phyloP scores from a whole-genome alignment of 1,139 yeast species.

The Nakaseomyces uthaithaninus region DNA sequence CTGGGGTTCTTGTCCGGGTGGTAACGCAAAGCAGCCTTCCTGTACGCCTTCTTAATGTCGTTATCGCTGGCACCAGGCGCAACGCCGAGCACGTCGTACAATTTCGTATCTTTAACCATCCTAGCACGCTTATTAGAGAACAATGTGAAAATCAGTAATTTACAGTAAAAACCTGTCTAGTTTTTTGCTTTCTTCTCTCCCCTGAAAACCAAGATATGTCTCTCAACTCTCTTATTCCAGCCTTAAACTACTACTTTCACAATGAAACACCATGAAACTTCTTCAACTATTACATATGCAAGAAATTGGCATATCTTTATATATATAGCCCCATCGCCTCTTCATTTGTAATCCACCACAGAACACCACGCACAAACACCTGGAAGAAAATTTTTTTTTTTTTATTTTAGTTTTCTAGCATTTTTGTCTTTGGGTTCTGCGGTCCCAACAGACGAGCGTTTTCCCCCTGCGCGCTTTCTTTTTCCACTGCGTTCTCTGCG shows the following conservation, averaged over 20 bases:
- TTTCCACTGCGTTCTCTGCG: not conserved
- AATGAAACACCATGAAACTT: too few relatives aligned
- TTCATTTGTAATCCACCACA: not conserved
- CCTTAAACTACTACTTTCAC: too few relatives aligned
- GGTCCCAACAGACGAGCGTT: too few relatives aligned
- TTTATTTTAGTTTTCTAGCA: too few relatives aligned
- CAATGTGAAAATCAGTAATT: conserved; percentile 2
- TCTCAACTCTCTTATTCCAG: too few relatives aligned
- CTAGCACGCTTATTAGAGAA: conserved; percentile 11
- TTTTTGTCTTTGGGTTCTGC: too few relatives aligned
- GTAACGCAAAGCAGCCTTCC: conserved; percentile 83
- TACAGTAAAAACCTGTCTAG: too few relatives aligned
- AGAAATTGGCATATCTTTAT: not conserved
- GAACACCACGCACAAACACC: too few relatives aligned
- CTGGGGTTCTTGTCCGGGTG: conserved; percentile 94
- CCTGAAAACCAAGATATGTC: too few relatives aligned
- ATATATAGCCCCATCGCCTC: not conserved
- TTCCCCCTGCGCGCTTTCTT: too few relatives aligned
- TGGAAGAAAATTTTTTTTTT: not conserved
- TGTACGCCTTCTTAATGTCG: conserved; percentile 91
- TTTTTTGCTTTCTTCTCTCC: too few relatives aligned
- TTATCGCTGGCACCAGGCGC: conserved; percentile 67
- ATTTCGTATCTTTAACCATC: conserved; percentile 88
- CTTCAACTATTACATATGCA: too few relatives aligned
- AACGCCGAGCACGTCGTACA: conserved; percentile 81